Conservation (phyloP, 1,139 yeast genomes). For the Kluyveromyces marxianus region DNA sequence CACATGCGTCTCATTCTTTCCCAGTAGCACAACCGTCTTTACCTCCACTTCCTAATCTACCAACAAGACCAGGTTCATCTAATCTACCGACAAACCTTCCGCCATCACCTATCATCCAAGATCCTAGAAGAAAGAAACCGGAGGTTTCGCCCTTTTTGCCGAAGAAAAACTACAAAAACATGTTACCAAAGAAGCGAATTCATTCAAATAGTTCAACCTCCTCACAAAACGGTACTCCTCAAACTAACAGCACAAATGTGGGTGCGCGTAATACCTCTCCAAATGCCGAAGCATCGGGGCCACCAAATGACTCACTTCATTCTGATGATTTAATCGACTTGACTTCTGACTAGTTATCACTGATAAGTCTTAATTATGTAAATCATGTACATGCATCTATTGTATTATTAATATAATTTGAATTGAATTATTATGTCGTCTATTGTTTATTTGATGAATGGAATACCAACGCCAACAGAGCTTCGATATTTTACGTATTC, state of each 20-base stretch:
- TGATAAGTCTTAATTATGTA: neutral
- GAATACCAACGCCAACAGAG: slow-evolving; percentile 53
- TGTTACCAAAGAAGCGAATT: slow-evolving; percentile 22
- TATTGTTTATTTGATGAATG: slow-evolving; percentile 39
- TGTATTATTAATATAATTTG: neutral
- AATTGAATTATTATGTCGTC: neutral
- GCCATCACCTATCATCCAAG: neutral
- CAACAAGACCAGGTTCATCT: neutral
- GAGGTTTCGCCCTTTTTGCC: slow-evolving; percentile 22
- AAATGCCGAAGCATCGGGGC: neutral
- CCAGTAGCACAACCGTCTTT: neutral
- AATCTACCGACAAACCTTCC: neutral
- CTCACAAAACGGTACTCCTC: neutral
- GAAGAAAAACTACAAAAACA: slow-evolving; percentile 13
- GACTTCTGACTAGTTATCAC: slow-evolving; percentile 21
- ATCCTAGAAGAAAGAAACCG: slow-evolving; percentile 12
- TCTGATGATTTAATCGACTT: slow-evolving; percentile 21
- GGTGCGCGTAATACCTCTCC: no score
- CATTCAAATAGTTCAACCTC: slow-evolving; percentile 7
- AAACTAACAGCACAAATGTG: neutral
- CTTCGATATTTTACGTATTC: slow-evolving; percentile 49
- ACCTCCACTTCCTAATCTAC: slow-evolving; percentile 6
- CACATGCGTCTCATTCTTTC: neutral
- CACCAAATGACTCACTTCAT: slow-evolving; percentile 2
- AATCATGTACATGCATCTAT: neutral